Evolutionary conservation across 2,329 filamentous ascomycete genomes (phyloP), one percentile per base, ranked within the genome.

Genomic region (Thermomyces lanuginosus): DNA sequence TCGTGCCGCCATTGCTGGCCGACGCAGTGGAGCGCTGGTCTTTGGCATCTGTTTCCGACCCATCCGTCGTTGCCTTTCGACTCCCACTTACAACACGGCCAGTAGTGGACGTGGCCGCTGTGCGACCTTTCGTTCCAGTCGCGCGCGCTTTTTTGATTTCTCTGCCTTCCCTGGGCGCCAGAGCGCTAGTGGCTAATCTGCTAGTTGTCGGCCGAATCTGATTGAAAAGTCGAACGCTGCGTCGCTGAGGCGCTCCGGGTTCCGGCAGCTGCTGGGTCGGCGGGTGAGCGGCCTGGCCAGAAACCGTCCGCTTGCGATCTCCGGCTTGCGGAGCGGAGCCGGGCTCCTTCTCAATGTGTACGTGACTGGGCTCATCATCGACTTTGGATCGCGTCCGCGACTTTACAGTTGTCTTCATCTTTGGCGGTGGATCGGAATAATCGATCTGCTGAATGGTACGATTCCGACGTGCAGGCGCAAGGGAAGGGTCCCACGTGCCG

Each of bases 11-110:
- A 22, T 34, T 36, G 8, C 45, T 36, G 14, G 51, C 40, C 27
- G 49, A 41, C 26, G 54, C 53, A 16, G 47, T 37, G 9, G 48
- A 44, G 21, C 55, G 49, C 26, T 48, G 39, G 37, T 83, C 78
- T 39, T 70, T 76, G 11, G 67, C 60, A 34, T 89, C 76, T 17
- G 73, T 51, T 29, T 86, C 78, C 57, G 74, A 68, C 20, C 61
- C 60, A 23, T 48, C 44, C 27, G 36, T 29, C 19, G 45, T 22
- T 2, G 74, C 74, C 48, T 89, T 93, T 31, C 84, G 69, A 48
- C 89, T 92, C 12, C 83, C 84, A 48, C 83, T 92, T 22, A 92
- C 81, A 29, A 86, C 80, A 41, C 84, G 71, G 10, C 82, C 81
- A 20, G 91, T 79, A 28, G 69, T 81, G 3, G 78, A 71, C 9